phyloP scores from a whole-genome alignment of 768 basidiomycete genomes.

The Collybia sordida region DNA sequence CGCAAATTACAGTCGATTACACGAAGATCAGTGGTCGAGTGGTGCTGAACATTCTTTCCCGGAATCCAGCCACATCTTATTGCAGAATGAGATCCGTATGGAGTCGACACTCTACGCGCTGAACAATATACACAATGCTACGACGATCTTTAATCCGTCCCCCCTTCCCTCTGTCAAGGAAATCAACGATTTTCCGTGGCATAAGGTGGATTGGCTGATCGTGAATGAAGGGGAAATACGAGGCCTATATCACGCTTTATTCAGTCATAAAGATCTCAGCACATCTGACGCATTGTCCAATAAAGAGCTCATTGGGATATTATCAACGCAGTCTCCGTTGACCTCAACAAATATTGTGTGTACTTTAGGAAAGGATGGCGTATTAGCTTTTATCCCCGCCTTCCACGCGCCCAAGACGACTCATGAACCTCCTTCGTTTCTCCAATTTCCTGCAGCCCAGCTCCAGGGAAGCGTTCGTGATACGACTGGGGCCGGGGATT shows the following conservation, averaged over 20 bases:
- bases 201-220: constrained; percentile 51
- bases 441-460: constrained; percentile 47
- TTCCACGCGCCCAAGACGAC: constrained; percentile 18
- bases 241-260: constrained; percentile 29
- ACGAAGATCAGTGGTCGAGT: constrained; percentile 23
- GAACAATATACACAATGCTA: constrained; percentile 20
- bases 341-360: constrained; percentile 50
- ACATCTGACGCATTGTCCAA: constrained; percentile 2
- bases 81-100: constrained; percentile 60
- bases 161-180: constrained; percentile 45
- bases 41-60: constrained; percentile 24
- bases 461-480: constrained; percentile 41
- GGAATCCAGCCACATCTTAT: constrained; percentile 47
- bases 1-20: constrained; percentile 48
- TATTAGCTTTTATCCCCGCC: constrained; percentile 39
- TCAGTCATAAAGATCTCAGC: constrained; percentile 2
- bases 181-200: constrained; percentile 48
- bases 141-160: constrained; percentile 56
- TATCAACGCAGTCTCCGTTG: constrained; percentile 23
- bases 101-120: constrained; percentile 38
- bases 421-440: constrained; percentile 18
- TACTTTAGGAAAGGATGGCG: constrained; percentile 54
- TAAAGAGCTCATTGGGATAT: constrained; percentile 16
- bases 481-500: constrained; percentile 67
- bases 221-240: constrained; percentile 54